Evolutionary conservation across 176 grass and related monocot genomes (phyloP), one percentile per base, ranked within the genome.

Genomic region (Oryza glaberrima): DNA sequence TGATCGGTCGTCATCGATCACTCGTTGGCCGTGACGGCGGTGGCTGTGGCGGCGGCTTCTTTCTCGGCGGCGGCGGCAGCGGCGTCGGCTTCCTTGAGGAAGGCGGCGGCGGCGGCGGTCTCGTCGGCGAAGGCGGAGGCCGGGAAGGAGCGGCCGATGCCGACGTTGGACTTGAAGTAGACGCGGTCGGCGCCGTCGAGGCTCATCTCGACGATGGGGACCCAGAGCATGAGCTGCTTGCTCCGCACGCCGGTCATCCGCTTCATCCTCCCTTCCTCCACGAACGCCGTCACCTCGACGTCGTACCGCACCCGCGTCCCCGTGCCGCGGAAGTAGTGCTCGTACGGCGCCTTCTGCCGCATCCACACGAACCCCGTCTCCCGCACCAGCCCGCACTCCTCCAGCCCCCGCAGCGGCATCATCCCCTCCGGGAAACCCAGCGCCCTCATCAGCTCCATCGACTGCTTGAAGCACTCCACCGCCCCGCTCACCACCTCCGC

Each of bases 331-430:
- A 96, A 99, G 90, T 92, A 84, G 88, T 99, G 96, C 77, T 96
- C 96, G 81, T 94, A 94, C 7, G 93, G 88, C 0, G 48, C 84
- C 46, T 84, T 83, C 88, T 96, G 96, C 75, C 88, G 85, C 94
- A 99, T 96, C 97, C 97, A 99, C 67, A 99, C 94, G 48, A 80
- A 99, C 9, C 96, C 97, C 14, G 94, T 96, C 76, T 91, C 94
- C 25, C 84, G 79, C 72, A 99, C 97, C 81, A 88, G 84, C 22
- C 94, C 97, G 67, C 89, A 92, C 84, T 99, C 97, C 2, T 96
- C 94, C 19, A 96, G 88, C 36, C 77, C 87, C 11, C 84, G 89
- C 75, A 96, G 85, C 68, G 97, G 97, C 80, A 99, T 94, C 83
- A 99, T 84, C 1, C 97, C 97, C 19, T 65, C 83, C 0, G 97